Percentiles rank a stretch among this genome's conserved stretches.
Evolutionary conservation across 2,329 filamentous ascomycete genomes (phyloP).

Genomic region (Aspergillus phoenicis): DNA sequence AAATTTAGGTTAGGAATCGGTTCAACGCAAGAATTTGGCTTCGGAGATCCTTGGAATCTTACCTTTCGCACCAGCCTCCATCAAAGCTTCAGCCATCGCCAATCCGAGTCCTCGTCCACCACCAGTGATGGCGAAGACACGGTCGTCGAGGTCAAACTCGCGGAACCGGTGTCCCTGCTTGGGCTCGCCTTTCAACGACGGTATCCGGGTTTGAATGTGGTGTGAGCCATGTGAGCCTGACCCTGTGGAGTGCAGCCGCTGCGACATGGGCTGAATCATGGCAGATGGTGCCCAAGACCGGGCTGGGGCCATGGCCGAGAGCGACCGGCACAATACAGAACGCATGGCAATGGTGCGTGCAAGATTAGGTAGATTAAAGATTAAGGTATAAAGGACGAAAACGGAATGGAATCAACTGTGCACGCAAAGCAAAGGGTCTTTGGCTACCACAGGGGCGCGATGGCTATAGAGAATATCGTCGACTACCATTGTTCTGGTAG

Average conservation of each 20-base stretch:
- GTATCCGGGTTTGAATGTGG: conserved; percentile 37
- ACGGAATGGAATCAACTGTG: not conserved
- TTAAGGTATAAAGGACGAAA: not conserved
- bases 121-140: conserved; percentile 48
- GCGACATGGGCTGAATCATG: conserved; percentile 13
- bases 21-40: not conserved
- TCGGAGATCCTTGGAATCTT: not conserved
- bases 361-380: conserved; percentile 9
- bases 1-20: not conserved
- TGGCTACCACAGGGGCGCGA: not conserved
- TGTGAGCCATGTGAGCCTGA: conserved; percentile 24
- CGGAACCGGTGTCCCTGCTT: conserved; percentile 38
- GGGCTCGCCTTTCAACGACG: conserved; percentile 23
- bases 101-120: conserved; percentile 49
- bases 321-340: conserved; percentile 20
- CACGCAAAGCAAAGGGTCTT: not conserved
- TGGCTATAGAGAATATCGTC: conserved; percentile 1
- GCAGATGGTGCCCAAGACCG: conserved; percentile 16
- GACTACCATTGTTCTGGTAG: not conserved
- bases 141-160: conserved; percentile 47
- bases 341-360: conserved; percentile 19
- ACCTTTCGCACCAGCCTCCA: conserved; percentile 53
- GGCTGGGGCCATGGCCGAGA: conserved; percentile 11
- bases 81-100: conserved; percentile 50
- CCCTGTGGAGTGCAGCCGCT: conserved; percentile 25